phyloP scores from a whole-genome alignment of 2,329 filamentous ascomycete species.

The Colletotrichum somersetense region DNA sequence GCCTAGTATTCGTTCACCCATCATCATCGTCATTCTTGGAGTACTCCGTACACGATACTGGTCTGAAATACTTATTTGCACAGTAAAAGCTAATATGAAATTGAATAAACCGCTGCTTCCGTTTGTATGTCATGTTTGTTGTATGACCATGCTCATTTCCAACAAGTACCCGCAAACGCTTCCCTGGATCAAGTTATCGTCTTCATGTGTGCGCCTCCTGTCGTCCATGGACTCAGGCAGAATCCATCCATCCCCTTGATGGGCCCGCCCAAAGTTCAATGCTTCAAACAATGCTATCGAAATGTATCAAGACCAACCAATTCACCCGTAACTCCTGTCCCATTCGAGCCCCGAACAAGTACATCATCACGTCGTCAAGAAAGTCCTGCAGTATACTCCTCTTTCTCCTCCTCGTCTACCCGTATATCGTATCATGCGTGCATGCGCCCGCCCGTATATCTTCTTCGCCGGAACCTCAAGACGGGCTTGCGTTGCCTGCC shows the following conservation, averaged over 20 bases:
- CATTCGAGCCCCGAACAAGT: conserved; percentile 36
- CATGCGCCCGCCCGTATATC: not conserved
- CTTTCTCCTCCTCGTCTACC: conserved; percentile 26
- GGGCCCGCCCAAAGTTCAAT: conserved; percentile 28
- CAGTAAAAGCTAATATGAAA: not conserved
- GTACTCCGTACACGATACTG: not conserved
- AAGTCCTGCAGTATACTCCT: conserved; percentile 22
- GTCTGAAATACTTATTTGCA: not conserved
- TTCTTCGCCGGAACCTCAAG: conserved; percentile 27
- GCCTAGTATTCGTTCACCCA: not conserved
- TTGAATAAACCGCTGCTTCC: not conserved
- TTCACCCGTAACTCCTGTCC: conserved; percentile 30
- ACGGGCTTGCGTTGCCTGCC: conserved; percentile 1
- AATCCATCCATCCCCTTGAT: conserved; percentile 13
- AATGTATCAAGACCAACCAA: conserved; percentile 25
- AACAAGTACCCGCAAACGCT: conserved; percentile 6
- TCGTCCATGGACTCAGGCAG: conserved; percentile 13
- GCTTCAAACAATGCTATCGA: conserved; percentile 30
- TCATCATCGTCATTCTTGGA: not conserved
- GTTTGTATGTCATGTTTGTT: not conserved
- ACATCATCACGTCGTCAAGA: conserved; percentile 39
- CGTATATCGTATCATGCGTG: conserved; percentile 38
- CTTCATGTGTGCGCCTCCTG: conserved; percentile 6
- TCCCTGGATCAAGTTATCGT: conserved; percentile 1
- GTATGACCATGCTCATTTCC: not conserved